A percentile compares a stretch with the other conserved stretches of the same genome.
Evolutionary conservation across 495 filamentous ascomycete species (phyloP).

Genomic region (Bacidia gigantensis): DNA sequence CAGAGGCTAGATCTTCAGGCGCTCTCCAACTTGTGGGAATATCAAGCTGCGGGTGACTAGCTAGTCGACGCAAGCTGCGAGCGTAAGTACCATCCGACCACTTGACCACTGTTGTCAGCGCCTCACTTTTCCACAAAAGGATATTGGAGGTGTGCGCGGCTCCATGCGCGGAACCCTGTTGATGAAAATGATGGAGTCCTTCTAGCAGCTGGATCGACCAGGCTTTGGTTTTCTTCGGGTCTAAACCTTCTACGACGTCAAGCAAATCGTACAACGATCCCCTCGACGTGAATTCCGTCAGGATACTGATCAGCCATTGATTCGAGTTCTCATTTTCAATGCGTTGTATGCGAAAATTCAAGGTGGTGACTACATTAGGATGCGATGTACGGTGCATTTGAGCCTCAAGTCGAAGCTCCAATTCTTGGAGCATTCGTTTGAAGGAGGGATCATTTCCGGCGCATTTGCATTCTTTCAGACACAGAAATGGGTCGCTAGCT

Average conservation of each 20-base stretch:
- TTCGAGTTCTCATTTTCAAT: conserved; percentile 16
- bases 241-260: conserved; percentile 58
- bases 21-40: conserved; percentile 49
- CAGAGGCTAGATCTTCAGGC: conserved; percentile 54
- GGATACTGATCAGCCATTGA: conserved; percentile 53
- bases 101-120: conserved; percentile 45
- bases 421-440: conserved; percentile 52
- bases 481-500: conserved; percentile 38
- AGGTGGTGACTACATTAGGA: conserved; percentile 58
- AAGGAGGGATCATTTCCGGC: conserved; percentile 39
- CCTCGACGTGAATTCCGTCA: conserved; percentile 67
- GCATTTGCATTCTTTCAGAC: conserved; percentile 52
- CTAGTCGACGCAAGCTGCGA: conserved; percentile 44
- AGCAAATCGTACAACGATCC: conserved; percentile 73
- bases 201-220: conserved; percentile 89
- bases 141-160: conserved; percentile 65
- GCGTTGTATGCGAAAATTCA: conserved; percentile 64
- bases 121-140: conserved; percentile 46
- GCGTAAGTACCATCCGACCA: conserved; percentile 59
- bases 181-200: conserved; percentile 74
- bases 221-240: conserved; percentile 55
- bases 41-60: conserved; percentile 26
- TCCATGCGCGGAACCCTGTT: conserved; percentile 66
- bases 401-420: conserved; percentile 56
- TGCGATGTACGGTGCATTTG: conserved; percentile 57